Evolutionary conservation across 2,329 filamentous ascomycete species (phyloP).

Genomic region (Aspergillus fumigatiaffinis): DNA sequence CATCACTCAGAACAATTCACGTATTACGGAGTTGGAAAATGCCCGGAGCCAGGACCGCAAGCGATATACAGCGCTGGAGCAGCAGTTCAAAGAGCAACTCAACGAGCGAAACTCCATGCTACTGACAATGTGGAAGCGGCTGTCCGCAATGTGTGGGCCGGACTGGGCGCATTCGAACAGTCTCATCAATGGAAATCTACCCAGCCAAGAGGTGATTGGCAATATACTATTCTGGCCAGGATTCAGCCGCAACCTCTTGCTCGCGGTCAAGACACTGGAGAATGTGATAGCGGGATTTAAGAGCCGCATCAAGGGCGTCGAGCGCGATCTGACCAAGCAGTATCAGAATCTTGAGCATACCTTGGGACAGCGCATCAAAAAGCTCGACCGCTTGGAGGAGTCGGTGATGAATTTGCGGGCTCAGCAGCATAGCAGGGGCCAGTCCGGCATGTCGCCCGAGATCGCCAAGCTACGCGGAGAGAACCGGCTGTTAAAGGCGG

Average conservation of each 20-base stretch:
- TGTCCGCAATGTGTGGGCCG: constrained; percentile 78
- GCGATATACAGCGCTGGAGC: constrained; percentile 70
- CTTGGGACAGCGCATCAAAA: constrained; percentile 74
- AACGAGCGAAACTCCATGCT: constrained; percentile 85
- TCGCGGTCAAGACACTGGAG: constrained; percentile 84
- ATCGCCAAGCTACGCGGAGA: constrained; percentile 56
- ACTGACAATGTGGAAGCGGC: constrained; percentile 81
- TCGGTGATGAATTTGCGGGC: constrained; percentile 62
- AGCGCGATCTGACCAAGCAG: constrained; percentile 84
- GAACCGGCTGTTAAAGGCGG: constrained; percentile 57
- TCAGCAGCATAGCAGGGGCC: constrained; percentile 26
- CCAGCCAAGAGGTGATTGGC: constrained; percentile 78
- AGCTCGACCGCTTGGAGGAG: constrained; percentile 80
- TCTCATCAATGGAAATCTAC: constrained; percentile 81
- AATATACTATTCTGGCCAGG: constrained; percentile 72
- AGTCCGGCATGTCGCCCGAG: constrained; percentile 46
- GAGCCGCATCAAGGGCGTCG: constrained; percentile 74
- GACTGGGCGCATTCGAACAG: constrained; percentile 92
- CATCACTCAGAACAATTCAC: constrained; percentile 76
- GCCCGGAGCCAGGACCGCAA: constrained; percentile 72
- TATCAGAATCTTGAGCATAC: constrained; percentile 81
- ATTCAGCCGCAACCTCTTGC: constrained; percentile 84
- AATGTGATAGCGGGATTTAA: constrained; percentile 73
- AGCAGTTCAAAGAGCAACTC: constrained; percentile 79
- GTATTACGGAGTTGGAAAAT: constrained; percentile 82